A percentile compares a stretch with the other conserved stretches of the same genome.
Conservation (phyloP, 345 rosid species). For the Eucalyptus melliodora region DNA sequence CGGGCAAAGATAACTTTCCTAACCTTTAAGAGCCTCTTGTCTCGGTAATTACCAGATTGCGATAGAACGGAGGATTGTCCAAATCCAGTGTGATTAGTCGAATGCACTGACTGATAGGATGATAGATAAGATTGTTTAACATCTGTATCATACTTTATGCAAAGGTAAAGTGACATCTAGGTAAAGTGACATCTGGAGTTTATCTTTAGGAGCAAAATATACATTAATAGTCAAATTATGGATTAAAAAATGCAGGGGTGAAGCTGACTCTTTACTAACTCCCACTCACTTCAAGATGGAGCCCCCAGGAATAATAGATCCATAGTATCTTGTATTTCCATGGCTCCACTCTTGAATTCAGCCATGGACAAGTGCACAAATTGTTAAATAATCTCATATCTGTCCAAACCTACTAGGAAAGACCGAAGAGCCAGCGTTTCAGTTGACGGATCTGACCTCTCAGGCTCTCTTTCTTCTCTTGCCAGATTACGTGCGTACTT, state of each 20-base stretch:
- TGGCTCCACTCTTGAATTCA: not conserved
- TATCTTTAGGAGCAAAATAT: not conserved
- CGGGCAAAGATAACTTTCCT: not conserved
- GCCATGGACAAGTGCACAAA: not conserved
- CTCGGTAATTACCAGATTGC: not conserved
- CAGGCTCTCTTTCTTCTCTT: not conserved
- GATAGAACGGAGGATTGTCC: not conserved
- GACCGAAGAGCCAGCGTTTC: not conserved
- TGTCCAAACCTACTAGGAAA: not conserved
- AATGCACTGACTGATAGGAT: not conserved
- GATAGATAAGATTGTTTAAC: not conserved
- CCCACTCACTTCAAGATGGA: not conserved
- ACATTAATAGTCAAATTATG: not conserved
- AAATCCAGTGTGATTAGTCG: not conserved
- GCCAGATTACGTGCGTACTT: not conserved
- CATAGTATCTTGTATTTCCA: not conserved
- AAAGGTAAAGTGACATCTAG: not conserved
- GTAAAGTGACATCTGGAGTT: not conserved
- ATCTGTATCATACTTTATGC: not conserved
- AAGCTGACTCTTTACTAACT: not conserved
- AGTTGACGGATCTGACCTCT: not conserved
- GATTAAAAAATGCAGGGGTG: not conserved
- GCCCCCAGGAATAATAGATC: not conserved
- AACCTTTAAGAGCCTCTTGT: not conserved
- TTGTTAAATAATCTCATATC: not conserved